phyloP scores from a whole-genome alignment of 768 basidiomycete species.

The Dictyophora rubrovolvata region DNA sequence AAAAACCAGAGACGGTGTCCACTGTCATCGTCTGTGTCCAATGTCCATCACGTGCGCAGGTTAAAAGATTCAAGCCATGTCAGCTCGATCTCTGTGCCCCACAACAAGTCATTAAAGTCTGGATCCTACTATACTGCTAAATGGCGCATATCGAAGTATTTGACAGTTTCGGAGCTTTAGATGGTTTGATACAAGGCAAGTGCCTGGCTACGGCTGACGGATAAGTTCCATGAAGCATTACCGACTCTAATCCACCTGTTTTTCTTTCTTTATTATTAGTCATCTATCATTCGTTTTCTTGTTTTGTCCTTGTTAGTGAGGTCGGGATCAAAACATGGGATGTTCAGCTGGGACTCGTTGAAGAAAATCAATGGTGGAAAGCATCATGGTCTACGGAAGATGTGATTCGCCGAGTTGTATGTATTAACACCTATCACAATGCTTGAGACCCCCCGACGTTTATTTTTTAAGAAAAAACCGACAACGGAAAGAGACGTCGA shows the following conservation, averaged over 20 bases:
- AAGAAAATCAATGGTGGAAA: constrained; percentile 59
- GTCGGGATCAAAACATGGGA: constrained; percentile 49
- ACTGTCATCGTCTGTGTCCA: too few species aligned
- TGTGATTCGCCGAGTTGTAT: constrained; percentile 38
- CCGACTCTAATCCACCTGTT: not conserved
- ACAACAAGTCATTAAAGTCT: too few species aligned
- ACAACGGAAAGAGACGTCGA: constrained; percentile 41
- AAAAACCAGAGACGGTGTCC: too few species aligned
- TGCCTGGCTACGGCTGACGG: too few species aligned
- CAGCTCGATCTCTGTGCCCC: too few species aligned
- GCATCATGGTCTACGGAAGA: constrained; percentile 60
- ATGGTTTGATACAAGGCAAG: constrained; percentile 7
- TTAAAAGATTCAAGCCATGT: too few species aligned
- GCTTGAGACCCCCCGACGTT: not conserved
- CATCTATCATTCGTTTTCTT: constrained; percentile 57
- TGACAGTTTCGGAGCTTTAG: constrained; percentile 3
- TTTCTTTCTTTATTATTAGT: constrained; percentile 34
- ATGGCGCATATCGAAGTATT: not conserved
- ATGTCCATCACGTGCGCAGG: too few species aligned
- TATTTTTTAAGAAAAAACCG: constrained; percentile 34
- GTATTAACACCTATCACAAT: constrained; percentile 16
- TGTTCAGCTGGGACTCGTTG: constrained; percentile 49
- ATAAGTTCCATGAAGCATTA: not conserved
- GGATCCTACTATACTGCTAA: too few species aligned
- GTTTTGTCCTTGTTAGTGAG: constrained; percentile 54